Conservation (phyloP, 164 flowering plant species). For the Litsea cubeba region DNA sequence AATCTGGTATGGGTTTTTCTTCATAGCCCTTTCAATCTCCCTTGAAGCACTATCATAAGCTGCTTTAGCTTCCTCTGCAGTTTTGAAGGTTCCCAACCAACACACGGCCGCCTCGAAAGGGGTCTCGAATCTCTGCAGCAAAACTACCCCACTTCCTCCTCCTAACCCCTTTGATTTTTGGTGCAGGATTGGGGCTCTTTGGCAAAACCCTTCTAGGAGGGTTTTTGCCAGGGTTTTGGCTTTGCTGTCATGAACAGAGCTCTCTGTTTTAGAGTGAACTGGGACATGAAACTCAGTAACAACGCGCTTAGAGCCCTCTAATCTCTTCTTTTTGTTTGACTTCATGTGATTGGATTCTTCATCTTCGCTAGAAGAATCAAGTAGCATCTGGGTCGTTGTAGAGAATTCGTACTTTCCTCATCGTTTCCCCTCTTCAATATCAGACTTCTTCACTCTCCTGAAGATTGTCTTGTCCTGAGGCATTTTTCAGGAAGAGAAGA, state of each 20-base stretch:
- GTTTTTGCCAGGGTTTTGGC: conserved; percentile 32
- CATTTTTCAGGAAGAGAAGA: conserved; percentile 18
- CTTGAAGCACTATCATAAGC: conserved; percentile 53
- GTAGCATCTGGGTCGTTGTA: conserved; percentile 76
- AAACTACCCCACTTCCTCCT: conserved; percentile 91
- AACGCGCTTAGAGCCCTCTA: conserved; percentile 24
- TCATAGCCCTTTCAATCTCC: conserved; percentile 23
- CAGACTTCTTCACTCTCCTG: conserved; percentile 18
- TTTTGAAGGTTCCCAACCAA: conserved; percentile 84
- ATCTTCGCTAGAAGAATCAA: conserved; percentile 53
- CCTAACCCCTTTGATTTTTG: conserved; percentile 62
- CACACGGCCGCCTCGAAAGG: conserved; percentile 44
- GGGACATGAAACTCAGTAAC: conserved; percentile 50
- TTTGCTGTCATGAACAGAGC: conserved; percentile 41
- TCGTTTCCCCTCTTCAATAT: conserved; percentile 8
- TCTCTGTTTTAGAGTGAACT: conserved; percentile 26
- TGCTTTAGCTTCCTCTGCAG: conserved; percentile 66
- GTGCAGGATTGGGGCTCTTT: conserved; percentile 10
- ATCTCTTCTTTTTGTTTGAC: not conserved
- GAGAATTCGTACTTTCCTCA: conserved; percentile 57
- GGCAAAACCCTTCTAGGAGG: conserved; percentile 20
- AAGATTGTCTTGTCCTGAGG: conserved; percentile 21
- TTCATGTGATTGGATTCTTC: conserved; percentile 15
- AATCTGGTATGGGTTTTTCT: conserved; percentile 18
- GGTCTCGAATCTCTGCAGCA: conserved; percentile 97